Percentiles rank a stretch among this genome's conserved stretches.
phyloP scores from a whole-genome alignment of 2,329 filamentous ascomycete species.

The Alternaria ventricosa region DNA sequence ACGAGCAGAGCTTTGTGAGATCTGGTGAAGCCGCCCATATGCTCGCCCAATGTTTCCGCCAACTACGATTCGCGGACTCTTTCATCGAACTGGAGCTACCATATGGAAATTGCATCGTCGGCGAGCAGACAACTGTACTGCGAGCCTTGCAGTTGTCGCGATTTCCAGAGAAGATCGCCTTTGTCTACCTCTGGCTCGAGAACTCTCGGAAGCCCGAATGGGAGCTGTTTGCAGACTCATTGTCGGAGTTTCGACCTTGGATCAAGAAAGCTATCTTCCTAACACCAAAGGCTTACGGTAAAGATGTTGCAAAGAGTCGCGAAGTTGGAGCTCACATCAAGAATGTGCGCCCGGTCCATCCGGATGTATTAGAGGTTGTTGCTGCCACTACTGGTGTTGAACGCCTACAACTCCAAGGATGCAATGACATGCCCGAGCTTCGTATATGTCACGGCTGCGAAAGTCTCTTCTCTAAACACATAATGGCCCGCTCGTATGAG shows the following conservation, averaged over 20 bases:
- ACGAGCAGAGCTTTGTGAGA: neutral
- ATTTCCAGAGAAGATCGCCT: neutral
- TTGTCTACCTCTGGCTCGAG: neutral
- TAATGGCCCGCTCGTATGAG: neutral
- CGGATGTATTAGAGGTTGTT: neutral
- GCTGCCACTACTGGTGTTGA: neutral
- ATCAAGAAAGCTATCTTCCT: neutral
- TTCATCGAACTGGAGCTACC: neutral
- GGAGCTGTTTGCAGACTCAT: neutral
- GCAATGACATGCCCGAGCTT: neutral
- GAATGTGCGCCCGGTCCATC: neutral
- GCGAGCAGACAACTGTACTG: neutral
- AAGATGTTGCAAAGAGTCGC: neutral
- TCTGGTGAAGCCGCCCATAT: neutral
- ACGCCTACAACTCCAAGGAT: neutral
- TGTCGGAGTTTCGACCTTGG: neutral
- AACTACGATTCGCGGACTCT: neutral
- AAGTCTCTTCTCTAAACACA: neutral
- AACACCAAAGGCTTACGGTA: neutral
- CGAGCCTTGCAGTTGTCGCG: neutral
- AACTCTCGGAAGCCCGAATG: neutral
- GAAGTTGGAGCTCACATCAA: neutral
- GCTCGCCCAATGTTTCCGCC: neutral
- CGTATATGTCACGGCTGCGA: neutral
- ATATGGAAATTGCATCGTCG: neutral